Base-by-base conservation (phyloP, 345 rosid species). In the Ceriops tagal region DNA sequence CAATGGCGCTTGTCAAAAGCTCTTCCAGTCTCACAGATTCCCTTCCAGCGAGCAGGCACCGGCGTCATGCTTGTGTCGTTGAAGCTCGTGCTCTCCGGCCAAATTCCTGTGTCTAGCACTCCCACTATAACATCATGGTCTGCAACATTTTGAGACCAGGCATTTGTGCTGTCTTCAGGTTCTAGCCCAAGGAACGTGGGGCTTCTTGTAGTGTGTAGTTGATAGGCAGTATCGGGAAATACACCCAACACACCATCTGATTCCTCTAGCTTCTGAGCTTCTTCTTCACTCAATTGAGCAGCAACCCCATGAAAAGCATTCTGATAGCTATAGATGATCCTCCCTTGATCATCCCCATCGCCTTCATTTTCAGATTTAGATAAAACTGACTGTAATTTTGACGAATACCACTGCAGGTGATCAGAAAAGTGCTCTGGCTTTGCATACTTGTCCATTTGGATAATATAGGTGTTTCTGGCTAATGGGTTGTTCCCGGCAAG, bases 391-490 rank as follows among this genome's bases (percentile, higher is more conserved):
- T 79, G 65, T 37, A 93, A 69, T 70, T 80, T 89, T 1, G 92
- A 88, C 15, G 89, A 75, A 83, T 89, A 93, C 98, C 98, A 93
- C 35, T 93, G 82, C 2, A 82, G 78, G 72, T 88, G 92, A 51
- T 37, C 37, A 39, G 84, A 70, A 75, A 83, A 85, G 34, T 89
- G 73, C 28, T 46, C 79, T 11, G 98, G 98, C 93, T 77, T 91
- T 15, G 92, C 89, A 31, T 84, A 78, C 76, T 77, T 93, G 64
- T 93, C 97, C 96, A 93, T 91, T 22, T 93, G 98, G 67, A 93
- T 77, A 20, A 93, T 81, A 73, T 83, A 93, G 72, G 93, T 91
- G 68, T 79, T 86, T 84, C 78, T 90, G 27, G 65, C 31, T 19
- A 66, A 52, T 43, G 72, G 26, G 37, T 71, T 51, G 57, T 47